phyloP scores from a whole-genome alignment of 1,284 basidiomycete species.

The Austropuccinia psidii region DNA sequence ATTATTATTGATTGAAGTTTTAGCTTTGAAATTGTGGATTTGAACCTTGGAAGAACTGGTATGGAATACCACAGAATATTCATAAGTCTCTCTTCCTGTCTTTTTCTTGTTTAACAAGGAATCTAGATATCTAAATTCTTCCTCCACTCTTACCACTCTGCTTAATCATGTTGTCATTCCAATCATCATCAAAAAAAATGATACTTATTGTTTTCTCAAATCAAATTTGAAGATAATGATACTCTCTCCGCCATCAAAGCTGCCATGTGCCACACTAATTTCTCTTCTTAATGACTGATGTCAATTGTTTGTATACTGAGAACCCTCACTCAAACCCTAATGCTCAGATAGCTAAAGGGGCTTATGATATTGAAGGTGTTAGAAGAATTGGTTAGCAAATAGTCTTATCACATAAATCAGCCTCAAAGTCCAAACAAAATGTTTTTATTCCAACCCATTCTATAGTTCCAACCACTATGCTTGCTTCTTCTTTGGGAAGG shows the following conservation, averaged over 20 bases:
- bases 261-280: slow-evolving; percentile 93
- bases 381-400: slow-evolving; percentile 64
- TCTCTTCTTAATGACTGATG: slow-evolving; percentile 91
- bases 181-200: slow-evolving; percentile 96
- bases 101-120: slow-evolving; percentile 56
- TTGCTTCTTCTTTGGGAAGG: slow-evolving; percentile 87
- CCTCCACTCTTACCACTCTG: slow-evolving; percentile 82
- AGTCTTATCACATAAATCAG: too few relatives aligned
- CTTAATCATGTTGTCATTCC: slow-evolving; percentile 81
- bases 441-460: not conserved
- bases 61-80: too few relatives aligned
- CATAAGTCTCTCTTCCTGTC: too few relatives aligned
- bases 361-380: slow-evolving; percentile 72
- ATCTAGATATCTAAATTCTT: slow-evolving; percentile 85
- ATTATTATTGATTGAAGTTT: too few relatives aligned
- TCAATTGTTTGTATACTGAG: slow-evolving; percentile 89
- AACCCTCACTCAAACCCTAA: slow-evolving; percentile 84
- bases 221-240: slow-evolving; percentile 99
- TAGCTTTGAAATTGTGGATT: too few relatives aligned
- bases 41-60: too few relatives aligned
- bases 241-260: slow-evolving; percentile 94
- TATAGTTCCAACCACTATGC: slow-evolving; percentile 76
- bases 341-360: slow-evolving; percentile 73
- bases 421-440: too few relatives aligned
- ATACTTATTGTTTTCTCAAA: slow-evolving; percentile 65